Evolutionary conservation across 75 land plant genomes (phyloP).

Genomic region (Chamaecyparis obtusa): DNA sequence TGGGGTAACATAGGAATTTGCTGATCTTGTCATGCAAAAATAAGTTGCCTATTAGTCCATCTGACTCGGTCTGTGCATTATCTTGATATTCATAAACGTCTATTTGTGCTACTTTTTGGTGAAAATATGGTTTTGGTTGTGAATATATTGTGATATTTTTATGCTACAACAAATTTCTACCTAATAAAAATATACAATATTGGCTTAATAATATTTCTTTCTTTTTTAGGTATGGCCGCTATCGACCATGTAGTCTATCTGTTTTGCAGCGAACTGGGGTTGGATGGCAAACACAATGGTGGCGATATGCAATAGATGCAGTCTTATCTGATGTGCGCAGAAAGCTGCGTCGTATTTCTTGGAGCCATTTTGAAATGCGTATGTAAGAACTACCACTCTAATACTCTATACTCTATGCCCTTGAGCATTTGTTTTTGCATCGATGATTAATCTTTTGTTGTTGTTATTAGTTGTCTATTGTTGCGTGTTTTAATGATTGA

Average conservation of each 20-base stretch:
- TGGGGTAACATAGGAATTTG: too few species aligned
- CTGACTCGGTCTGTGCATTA: background rate
- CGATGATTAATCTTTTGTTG: background rate
- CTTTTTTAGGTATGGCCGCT: constrained; percentile 67
- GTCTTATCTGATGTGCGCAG: constrained; percentile 74
- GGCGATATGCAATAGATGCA: constrained; percentile 86
- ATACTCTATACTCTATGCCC: background rate
- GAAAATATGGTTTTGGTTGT: background rate
- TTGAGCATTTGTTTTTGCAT: background rate
- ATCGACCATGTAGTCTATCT: constrained; percentile 52
- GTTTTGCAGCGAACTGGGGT: constrained; percentile 26
- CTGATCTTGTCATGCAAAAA: too few species aligned
- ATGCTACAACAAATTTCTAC: background rate
- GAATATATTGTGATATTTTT: background rate
- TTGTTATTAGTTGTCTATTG: background rate
- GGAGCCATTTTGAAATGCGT: constrained; percentile 64
- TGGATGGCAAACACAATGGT: constrained; percentile 85
- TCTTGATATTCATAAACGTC: background rate
- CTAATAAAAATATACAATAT: background rate
- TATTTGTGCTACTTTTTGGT: background rate
- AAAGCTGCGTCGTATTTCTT: constrained; percentile 62
- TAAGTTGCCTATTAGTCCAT: too few species aligned
- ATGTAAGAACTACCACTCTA: constrained; percentile 38
- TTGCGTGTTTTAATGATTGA: background rate
- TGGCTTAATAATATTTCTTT: background rate